phyloP scores from a whole-genome alignment of 441 rosid species.

The Raphanus hybrid region DNA sequence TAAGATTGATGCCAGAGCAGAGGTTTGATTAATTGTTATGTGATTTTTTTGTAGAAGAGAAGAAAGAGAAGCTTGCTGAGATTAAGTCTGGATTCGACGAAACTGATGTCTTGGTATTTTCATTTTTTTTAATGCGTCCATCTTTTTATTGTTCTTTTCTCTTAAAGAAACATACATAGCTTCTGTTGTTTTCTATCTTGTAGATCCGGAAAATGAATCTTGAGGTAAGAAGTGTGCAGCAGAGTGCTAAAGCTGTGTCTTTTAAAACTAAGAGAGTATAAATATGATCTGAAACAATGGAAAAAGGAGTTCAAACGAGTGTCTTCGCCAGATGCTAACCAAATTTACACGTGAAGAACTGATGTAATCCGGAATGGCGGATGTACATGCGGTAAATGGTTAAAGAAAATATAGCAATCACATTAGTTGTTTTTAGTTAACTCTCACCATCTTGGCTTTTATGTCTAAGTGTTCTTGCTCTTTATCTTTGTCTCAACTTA shows the following conservation, averaged over 20 bases:
- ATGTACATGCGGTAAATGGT: neutral
- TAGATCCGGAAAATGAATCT: too few relatives aligned
- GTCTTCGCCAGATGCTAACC: neutral
- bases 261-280: too few relatives aligned
- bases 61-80: neutral
- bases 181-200: too few relatives aligned
- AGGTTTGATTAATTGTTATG: neutral
- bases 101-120: neutral
- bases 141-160: neutral
- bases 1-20: neutral
- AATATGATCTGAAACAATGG: too few relatives aligned
- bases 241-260: too few relatives aligned
- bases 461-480: neutral
- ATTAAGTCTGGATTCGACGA: neutral
- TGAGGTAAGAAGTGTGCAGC: too few relatives aligned
- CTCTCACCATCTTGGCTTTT: neutral
- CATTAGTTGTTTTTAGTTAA: neutral
- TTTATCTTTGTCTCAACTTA: neutral
- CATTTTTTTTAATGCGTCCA: neutral
- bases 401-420: neutral
- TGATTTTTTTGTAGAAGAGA: neutral
- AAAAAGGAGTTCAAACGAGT: neutral
- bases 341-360: neutral
- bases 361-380: neutral
- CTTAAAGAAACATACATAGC: neutral